phyloP scores from a whole-genome alignment of 305 asterid species.

The Galium porrigens region DNA sequence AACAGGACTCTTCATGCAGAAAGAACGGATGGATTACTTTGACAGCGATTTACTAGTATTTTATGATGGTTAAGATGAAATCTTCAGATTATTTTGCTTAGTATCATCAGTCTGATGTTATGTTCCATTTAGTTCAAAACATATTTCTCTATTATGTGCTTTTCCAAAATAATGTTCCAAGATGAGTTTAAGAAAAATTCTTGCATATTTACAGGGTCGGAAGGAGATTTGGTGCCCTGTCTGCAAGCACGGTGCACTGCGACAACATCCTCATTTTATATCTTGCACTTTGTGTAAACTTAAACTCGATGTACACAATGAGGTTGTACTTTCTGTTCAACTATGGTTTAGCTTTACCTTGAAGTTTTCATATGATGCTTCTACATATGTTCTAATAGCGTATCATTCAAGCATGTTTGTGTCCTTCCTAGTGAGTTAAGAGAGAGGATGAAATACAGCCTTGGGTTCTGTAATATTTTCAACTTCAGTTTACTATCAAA shows the following conservation, averaged over 20 bases:
- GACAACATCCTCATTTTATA: constrained; percentile 38
- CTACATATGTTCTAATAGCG: neutral
- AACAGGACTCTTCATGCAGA: neutral
- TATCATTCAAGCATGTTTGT: neutral
- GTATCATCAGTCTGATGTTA: neutral
- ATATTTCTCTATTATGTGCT: constrained; percentile 2
- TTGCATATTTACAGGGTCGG: constrained; percentile 27
- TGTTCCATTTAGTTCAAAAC: neutral
- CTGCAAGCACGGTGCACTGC: constrained; percentile 68
- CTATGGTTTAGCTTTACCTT: constrained; percentile 5
- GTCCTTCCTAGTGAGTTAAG: neutral
- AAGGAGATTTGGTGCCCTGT: constrained; percentile 80
- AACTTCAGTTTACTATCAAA: neutral
- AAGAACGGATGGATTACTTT: neutral
- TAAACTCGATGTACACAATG: constrained; percentile 46
- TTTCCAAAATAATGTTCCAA: constrained; percentile 6
- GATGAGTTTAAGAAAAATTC: constrained; percentile 11
- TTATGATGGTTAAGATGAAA: neutral
- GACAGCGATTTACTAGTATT: neutral
- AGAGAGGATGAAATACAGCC: neutral
- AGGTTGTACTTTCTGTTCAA: constrained; percentile 33
- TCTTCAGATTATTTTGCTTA: neutral
- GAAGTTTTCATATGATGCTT: neutral
- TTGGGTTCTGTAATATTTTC: neutral
- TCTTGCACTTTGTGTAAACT: constrained; percentile 52